Evolutionary conservation across 73 alveolate genomes (phyloP).

Genomic region (Paramecium pentaurelia): DNA sequence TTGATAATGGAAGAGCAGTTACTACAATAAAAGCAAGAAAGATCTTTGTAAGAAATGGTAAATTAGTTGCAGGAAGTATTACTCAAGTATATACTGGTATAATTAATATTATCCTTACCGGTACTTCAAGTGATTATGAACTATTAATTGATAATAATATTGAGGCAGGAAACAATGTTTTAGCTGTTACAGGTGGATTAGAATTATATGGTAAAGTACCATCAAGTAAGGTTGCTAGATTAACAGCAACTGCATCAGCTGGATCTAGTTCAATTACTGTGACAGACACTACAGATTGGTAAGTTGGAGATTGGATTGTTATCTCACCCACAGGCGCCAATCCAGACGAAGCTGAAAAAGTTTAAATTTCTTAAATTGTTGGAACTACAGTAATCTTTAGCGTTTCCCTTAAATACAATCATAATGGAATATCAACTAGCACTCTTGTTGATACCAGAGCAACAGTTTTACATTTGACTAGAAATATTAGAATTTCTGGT

Average conservation of each 20-base stretch:
- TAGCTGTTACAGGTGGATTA: conserved; percentile 32
- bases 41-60: conserved; percentile 47
- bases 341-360: conserved; percentile 34
- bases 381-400: conserved; percentile 35
- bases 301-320: conserved; percentile 52
- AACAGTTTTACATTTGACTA: conserved; percentile 32
- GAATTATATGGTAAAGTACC: conserved; percentile 51
- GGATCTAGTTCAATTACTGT: conserved; percentile 39
- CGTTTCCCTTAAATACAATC: background rate
- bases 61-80: conserved; percentile 50
- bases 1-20: background rate
- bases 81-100: conserved; percentile 16
- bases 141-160: conserved; percentile 38
- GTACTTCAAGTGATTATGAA: background rate
- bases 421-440: background rate
- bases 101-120: background rate
- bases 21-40: conserved; percentile 27
- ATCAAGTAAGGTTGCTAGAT: conserved; percentile 13
- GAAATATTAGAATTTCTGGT: conserved; percentile 33
- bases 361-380: background rate
- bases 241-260: conserved; percentile 27
- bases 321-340: conserved; percentile 32
- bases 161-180: conserved; percentile 52
- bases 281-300: conserved; percentile 44
- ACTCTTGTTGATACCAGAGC: conserved; percentile 49